Evolutionary conservation across 306 rosid genomes (phyloP).

Genomic region (Gillenia trifoliata): DNA sequence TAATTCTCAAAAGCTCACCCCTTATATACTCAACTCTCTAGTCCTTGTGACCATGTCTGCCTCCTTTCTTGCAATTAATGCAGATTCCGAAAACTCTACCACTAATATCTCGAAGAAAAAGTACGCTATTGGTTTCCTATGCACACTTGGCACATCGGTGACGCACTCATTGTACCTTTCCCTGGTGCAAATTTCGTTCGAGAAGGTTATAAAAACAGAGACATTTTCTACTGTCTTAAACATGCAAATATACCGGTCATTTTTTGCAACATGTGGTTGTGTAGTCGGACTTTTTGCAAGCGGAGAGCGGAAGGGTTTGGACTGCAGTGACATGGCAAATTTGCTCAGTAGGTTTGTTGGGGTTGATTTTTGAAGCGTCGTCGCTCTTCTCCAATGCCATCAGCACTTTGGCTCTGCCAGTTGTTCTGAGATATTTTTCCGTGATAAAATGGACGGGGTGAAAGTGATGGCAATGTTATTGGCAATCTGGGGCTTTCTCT

Average conservation of each 20-base stretch:
- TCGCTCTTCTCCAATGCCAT: conserved; percentile 54
- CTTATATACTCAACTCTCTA: conserved; percentile 46
- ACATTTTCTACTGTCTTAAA: conserved; percentile 40
- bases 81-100: conserved; percentile 29
- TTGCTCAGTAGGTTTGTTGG: conserved; percentile 44
- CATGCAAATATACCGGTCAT: conserved; percentile 45
- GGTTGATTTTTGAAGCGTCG: conserved; percentile 58
- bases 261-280: conserved; percentile 37
- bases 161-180: conserved; percentile 43
- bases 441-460: conserved; percentile 48
- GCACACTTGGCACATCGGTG: conserved; percentile 53
- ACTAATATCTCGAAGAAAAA: conserved; percentile 12
- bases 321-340: conserved; percentile 59
- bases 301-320: conserved; percentile 56
- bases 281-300: conserved; percentile 55
- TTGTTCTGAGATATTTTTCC: conserved; percentile 38
- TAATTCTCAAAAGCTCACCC: conserved; percentile 54
- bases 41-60: conserved; percentile 51
- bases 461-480: conserved; percentile 49
- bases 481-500: conserved; percentile 58
- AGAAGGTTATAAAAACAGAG: conserved; percentile 42
- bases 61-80: conserved; percentile 46
- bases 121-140: conserved; percentile 40
- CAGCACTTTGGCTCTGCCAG: conserved; percentile 41
- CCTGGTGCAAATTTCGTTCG: conserved; percentile 46